Percentiles rank a stretch among this genome's conserved stretches.
These are phyloP conservation scores for Dianthus caryophyllus DNA, from an alignment of 148 eudicot genomes.

Conservation along the genomic window DNA sequence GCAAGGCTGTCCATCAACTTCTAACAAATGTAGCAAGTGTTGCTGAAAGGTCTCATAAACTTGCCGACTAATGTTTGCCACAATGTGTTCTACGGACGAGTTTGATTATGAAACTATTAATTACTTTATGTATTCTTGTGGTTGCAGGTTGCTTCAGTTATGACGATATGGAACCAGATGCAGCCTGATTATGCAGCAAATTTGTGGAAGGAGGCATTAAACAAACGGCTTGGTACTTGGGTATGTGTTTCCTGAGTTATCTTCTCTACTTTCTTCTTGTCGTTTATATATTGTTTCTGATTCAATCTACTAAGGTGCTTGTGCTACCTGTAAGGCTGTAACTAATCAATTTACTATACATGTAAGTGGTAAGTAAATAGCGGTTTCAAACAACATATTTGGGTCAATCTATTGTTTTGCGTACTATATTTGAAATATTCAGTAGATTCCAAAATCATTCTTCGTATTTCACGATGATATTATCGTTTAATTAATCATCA, in stretches of 20 bases:
- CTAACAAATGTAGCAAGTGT: background rate
- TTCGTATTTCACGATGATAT: too few species aligned
- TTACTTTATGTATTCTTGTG: background rate
- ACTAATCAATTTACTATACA: too few species aligned
- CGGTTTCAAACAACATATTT: too few species aligned
- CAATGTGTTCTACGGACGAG: background rate
- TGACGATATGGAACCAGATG: constrained; percentile 86
- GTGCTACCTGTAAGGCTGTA: too few species aligned
- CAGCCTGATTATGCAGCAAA: constrained; percentile 90
- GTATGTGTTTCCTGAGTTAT: constrained; percentile 26
- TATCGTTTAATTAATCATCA: too few species aligned
- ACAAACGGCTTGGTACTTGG: constrained; percentile 91
- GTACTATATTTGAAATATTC: too few species aligned
- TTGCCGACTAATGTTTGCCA: background rate
- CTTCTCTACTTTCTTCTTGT: too few species aligned
- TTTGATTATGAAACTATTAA: constrained; percentile 4
- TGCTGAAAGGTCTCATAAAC: background rate
- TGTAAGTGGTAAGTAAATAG: too few species aligned
- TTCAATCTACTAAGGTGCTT: too few species aligned
- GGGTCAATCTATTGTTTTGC: too few species aligned
- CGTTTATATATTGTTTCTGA: too few species aligned
- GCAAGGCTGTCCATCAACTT: background rate
- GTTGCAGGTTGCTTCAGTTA: constrained; percentile 85
- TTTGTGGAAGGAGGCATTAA: constrained; percentile 95
- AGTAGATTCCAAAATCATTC: too few species aligned